Conservation (phyloP, 2,329 filamentous ascomycete genomes). For the Cercospora zeae-maydis region DNA sequence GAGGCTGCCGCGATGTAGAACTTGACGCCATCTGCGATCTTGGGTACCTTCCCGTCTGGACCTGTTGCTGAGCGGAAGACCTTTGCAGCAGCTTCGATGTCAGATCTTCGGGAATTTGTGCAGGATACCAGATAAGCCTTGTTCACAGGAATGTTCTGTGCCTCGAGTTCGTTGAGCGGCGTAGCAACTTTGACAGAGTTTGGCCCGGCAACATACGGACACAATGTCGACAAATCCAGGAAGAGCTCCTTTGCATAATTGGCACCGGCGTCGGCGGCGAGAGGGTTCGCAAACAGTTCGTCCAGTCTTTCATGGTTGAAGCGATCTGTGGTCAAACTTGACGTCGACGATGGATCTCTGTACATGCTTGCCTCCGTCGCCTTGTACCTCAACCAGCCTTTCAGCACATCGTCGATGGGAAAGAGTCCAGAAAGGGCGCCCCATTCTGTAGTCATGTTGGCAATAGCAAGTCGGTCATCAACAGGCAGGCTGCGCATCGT, state of each 20-base stretch:
- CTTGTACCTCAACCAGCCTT: slow-evolving; percentile 71
- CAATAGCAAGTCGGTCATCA: slow-evolving; percentile 69
- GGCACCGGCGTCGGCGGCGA: slow-evolving; percentile 71
- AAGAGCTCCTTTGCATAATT: slow-evolving; percentile 79
- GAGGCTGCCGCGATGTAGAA: slow-evolving; percentile 92
- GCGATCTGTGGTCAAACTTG: slow-evolving; percentile 51
- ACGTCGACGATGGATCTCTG: slow-evolving; percentile 46
- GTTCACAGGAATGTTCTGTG: slow-evolving; percentile 71
- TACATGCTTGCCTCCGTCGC: slow-evolving; percentile 68
- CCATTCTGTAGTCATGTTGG: slow-evolving; percentile 83
- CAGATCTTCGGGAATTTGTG: slow-evolving; percentile 79
- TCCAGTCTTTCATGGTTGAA: slow-evolving; percentile 74
- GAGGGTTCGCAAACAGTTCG: slow-evolving; percentile 62
- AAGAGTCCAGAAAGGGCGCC: slow-evolving; percentile 71
- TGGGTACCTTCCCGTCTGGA: slow-evolving; percentile 60
- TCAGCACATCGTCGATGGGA: slow-evolving; percentile 70
- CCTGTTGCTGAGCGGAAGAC: slow-evolving; percentile 77
- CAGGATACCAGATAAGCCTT: slow-evolving; percentile 87
- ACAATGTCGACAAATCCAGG: slow-evolving; percentile 76
- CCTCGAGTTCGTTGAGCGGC: slow-evolving; percentile 68
- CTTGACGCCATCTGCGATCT: slow-evolving; percentile 70
- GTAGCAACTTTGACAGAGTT: slow-evolving; percentile 88
- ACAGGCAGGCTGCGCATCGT: slow-evolving; percentile 70
- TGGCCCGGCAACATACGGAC: slow-evolving; percentile 79
- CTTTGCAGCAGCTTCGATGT: slow-evolving; percentile 74